Evolutionary conservation across 2,329 filamentous ascomycete species (phyloP), one percentile per base, ranked within the genome.

Genomic region (Triangularia setosa): DNA sequence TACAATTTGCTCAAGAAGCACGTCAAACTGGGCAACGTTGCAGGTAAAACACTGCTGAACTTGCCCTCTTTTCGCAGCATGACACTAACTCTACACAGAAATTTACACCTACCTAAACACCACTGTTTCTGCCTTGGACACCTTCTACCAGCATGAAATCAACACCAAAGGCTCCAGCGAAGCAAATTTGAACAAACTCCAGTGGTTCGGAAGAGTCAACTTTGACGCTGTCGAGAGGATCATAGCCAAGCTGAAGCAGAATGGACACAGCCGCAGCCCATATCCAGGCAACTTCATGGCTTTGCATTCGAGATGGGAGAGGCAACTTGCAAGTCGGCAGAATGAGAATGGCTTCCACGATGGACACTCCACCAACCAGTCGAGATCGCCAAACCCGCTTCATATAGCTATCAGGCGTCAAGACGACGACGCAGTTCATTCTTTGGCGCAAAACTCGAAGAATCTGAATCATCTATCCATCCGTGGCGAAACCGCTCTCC

Each of bases 1-100:
- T 75, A 76, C 60, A 67, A 70, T 52, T 61, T 57, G 23, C 58
- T 76, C 24, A 73, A 75, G 48, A 52, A 55, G 28, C 60, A 65
- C 12, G 65, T 69, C 61, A 70, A 69, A 40, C 21, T 61, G 40
- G 40, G 40, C 40, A 48, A 48, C n/a, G n/a, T 48, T 18, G n/a
- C 40, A 21, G 40, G 40, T 21, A 48, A 48, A 21, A 18, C 40
- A 48, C 18, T 5, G 35, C n/a, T n/a, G n/a, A n/a, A n/a, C n/a
- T n/a, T 21, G 2, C n/a, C n/a, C 40, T 6, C 18, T 18, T 48
- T 40, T 48, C 7, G n/a, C n/a, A 14, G 3, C n/a, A 18, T 48
- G n/a, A 3, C 7, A 48, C n/a, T 48, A 14, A 48, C 40, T 5
- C 5, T 48, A 18, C 11, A 9, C 30, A 33, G 30, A 33, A 9